These are phyloP conservation scores for Leishmania amazonensis DNA, from an alignment of 208 protist genomes.

Conservation along the genomic window DNA sequence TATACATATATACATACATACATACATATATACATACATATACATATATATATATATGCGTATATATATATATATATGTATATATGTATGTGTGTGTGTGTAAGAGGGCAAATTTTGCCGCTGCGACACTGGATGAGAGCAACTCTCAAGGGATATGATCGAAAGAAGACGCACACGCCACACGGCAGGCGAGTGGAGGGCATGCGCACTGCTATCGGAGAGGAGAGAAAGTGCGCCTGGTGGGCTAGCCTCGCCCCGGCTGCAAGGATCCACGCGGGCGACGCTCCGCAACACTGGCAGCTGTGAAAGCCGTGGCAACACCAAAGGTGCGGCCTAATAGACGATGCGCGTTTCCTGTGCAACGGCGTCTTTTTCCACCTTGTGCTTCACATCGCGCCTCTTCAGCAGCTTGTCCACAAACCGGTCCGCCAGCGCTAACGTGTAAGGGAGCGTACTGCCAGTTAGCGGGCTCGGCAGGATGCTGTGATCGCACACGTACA, in stretches of 20 bases:
- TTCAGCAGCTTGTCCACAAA: conserved; percentile 67
- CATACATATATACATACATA: no score
- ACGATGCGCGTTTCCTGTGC: conserved; percentile 54
- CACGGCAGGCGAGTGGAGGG: neutral
- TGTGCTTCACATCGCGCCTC: conserved; percentile 40
- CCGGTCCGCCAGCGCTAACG: conserved; percentile 62
- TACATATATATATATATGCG: no score
- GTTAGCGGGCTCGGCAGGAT: conserved; percentile 57
- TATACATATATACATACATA: no score
- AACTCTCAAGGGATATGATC: neutral
- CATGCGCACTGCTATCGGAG: neutral
- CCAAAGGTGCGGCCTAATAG: conserved; percentile 37
- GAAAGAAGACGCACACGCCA: neutral
- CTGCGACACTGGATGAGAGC: neutral
- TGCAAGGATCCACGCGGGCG: neutral
- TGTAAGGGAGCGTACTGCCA: conserved; percentile 69
- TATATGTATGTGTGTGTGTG: no score
- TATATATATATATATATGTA: no score
- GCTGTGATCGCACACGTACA: conserved; percentile 81
- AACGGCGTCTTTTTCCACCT: conserved; percentile 39
- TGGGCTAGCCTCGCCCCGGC: neutral
- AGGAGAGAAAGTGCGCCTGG: neutral
- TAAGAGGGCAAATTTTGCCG: no score
- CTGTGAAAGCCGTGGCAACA: neutral
- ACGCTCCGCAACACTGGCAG: neutral